Evolutionary conservation across 2,329 filamentous ascomycete species (phyloP), one percentile per base, ranked within the genome.

Genomic region (Ophiostoma ulmi): DNA sequence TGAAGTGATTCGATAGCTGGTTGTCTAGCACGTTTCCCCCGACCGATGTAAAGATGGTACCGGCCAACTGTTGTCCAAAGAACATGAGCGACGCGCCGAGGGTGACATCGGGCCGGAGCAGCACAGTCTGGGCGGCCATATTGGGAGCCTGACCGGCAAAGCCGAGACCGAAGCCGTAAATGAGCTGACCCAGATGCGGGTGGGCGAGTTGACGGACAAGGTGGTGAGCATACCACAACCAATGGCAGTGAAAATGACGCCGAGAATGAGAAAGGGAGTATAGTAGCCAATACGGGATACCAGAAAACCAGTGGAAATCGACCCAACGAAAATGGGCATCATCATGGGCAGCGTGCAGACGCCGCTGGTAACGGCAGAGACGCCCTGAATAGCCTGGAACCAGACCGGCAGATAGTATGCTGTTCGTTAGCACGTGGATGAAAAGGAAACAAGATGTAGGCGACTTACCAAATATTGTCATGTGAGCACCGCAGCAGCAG

Each of bases 161-260:
- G n/a, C 83, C 83, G 72, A 81, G 75, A n/a, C 80, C 83, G 48
- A 79, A 77, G 68, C 83, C 83, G 72, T 80, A 81, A 8, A 84
- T 22, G 4, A 85, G 73, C 75, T 83, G 80, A 78, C 74, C 78
- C 79, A 80, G 35, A 75, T 71, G 36, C 69, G 58, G 48, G 70
- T 69, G 0, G 69, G 66, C 5, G 76, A 81, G 66, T 75, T 74
- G 5, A 83, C 78, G 63, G 78, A 77, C 7, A 87, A 80, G 0
- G 84, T 87, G 1, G 84, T 84, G 71, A 88, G 78, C 68, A 88
- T 80, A 20, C 86, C 86, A 77, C 75, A 14, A 20, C 64, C 73
- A 7, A 70, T 36, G 39, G 69, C 22, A 4, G 26, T 11, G 3
- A 73, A 26, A 77, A 74, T 72, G 44, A 63, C 11, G 65, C 73